Conservation (phyloP, 306 rosid genomes). For the Pyrus pyrifolia region DNA sequence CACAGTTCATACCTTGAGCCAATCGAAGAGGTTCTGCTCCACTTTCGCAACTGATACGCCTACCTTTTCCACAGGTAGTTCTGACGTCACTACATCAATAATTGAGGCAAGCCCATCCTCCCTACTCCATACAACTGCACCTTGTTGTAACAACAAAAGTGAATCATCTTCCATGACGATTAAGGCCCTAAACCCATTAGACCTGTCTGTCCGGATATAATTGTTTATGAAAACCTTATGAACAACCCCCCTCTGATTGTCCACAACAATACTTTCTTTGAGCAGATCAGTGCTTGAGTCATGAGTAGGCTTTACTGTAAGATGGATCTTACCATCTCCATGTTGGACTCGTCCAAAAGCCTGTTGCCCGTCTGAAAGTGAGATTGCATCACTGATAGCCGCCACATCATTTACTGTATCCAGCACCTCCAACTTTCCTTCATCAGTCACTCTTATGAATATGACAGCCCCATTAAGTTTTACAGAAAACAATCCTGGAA, state of each 20-base stretch:
- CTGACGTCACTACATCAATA: conserved; percentile 71
- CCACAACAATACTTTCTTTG: conserved; percentile 63
- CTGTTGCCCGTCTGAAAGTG: conserved; percentile 61
- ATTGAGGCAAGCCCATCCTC: conserved; percentile 98
- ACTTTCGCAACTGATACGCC: conserved; percentile 91
- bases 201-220: conserved; percentile 80
- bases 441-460: conserved; percentile 51
- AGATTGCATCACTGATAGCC: conserved; percentile 62
- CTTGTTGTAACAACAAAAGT: conserved; percentile 83
- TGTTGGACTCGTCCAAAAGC: conserved; percentile 72
- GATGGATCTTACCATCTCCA: conserved; percentile 50
- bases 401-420: conserved; percentile 52
- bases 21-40: conserved; percentile 87
- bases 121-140: conserved; percentile 91
- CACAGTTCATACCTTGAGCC: conserved; percentile 68
- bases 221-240: conserved; percentile 71
- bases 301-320: conserved; percentile 51
- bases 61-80: conserved; percentile 79
- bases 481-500: conserved; percentile 64
- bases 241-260: conserved; percentile 61
- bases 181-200: conserved; percentile 88
- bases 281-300: conserved; percentile 64
- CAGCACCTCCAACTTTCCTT: conserved; percentile 60
- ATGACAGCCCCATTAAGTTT: conserved; percentile 34
- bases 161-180: conserved; percentile 96